phyloP scores from a whole-genome alignment of 129 eudicot species.

The Kitagawia praeruptora region DNA sequence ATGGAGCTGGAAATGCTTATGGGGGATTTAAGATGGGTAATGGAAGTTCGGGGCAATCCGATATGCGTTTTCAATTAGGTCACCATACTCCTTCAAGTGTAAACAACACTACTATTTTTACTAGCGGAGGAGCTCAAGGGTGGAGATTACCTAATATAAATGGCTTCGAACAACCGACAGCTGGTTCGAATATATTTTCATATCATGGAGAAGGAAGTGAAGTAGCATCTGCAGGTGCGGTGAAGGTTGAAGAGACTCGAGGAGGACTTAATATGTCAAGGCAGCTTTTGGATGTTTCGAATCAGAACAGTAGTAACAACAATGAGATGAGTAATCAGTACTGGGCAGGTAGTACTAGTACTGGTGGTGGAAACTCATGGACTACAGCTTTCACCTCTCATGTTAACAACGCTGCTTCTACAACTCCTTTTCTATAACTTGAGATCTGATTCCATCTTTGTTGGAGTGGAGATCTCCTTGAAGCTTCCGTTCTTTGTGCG shows the following conservation, averaged over 20 bases:
- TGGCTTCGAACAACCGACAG: constrained; percentile 32
- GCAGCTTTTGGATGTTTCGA: constrained; percentile 33
- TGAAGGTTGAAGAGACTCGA: constrained; percentile 37
- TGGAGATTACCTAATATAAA: constrained; percentile 50
- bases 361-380: constrained; percentile 39
- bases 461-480: constrained; percentile 1
- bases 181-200: constrained; percentile 25
- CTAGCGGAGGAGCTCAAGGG: constrained; percentile 34
- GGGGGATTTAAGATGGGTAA: constrained; percentile 34
- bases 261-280: constrained; percentile 34
- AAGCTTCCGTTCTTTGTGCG: not conserved
- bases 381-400: constrained; percentile 35
- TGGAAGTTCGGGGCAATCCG: not conserved
- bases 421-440: constrained; percentile 40
- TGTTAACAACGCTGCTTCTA: constrained; percentile 31
- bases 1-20: constrained; percentile 23
- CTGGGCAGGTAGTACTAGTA: constrained; percentile 20
- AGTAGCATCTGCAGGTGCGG: constrained; percentile 19
- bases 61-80: constrained; percentile 41
- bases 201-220: constrained; percentile 36
- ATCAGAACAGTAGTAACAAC: constrained; percentile 11
- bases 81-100: constrained; percentile 22
- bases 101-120: constrained; percentile 16
- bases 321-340: constrained; percentile 27
- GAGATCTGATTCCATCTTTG: not conserved